A percentile compares a stretch with the other conserved stretches of the same genome.
These are phyloP conservation scores for Acorus gramineus DNA, from an alignment of 106 monocot species.

Conservation along the genomic window DNA sequence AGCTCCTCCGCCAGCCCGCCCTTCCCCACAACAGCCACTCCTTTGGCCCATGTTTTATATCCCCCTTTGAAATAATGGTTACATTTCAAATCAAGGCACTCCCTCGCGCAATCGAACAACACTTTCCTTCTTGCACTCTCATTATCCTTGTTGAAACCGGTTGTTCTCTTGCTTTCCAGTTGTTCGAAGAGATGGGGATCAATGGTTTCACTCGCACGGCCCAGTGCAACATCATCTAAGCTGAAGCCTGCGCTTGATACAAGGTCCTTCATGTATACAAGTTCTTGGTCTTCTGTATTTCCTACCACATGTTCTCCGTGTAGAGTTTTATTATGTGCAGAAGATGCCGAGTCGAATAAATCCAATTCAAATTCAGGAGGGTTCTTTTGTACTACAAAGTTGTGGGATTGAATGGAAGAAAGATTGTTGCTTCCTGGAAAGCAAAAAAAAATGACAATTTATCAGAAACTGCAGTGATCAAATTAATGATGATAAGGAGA, in stretches of 20 bases:
- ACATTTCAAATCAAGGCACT: conserved; percentile 46
- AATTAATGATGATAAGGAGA: not conserved
- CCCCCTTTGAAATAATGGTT: conserved; percentile 43
- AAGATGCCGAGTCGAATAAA: conserved; percentile 32
- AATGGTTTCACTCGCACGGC: conserved; percentile 5
- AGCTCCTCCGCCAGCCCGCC: conserved; percentile 35
- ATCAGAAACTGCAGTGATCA: too few species aligned
- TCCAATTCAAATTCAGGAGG: conserved; percentile 25
- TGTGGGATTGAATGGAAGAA: too few species aligned
- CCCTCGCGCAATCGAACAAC: conserved; percentile 63
- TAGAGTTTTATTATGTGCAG: conserved; percentile 3
- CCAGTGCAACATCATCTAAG: not conserved
- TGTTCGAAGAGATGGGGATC: conserved; percentile 36
- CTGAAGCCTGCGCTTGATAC: conserved; percentile 7
- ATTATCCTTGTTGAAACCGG: conserved; percentile 9
- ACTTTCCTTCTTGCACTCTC: conserved; percentile 34
- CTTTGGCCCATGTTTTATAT: conserved; percentile 49
- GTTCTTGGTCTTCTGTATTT: conserved; percentile 15
- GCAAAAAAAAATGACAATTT: too few species aligned
- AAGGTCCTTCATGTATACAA: conserved; percentile 36
- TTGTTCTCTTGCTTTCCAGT: conserved; percentile 27
- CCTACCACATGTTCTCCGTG: conserved; percentile 5
- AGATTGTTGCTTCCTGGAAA: too few species aligned
- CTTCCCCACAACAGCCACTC: conserved; percentile 9
- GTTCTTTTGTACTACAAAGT: conserved; percentile 1